Base-by-base conservation (phyloP, 108 stramenopile genomes). In the Chaetoceros muelleri region DNA sequence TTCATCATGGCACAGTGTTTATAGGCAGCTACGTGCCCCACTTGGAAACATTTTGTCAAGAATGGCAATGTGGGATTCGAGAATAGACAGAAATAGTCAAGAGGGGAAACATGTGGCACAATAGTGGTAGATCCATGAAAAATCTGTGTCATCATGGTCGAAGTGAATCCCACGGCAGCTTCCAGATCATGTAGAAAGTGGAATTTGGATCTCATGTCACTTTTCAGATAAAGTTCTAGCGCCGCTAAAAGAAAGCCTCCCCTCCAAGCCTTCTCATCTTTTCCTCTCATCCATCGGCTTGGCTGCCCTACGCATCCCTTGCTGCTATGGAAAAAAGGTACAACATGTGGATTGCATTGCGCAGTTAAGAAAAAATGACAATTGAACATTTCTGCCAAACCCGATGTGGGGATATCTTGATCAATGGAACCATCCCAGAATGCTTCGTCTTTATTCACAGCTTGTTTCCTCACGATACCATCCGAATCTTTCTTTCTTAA, bases 311-410 rank as follows among this genome's bases (percentile, higher is more conserved):
- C 88, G 22, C 75, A 82, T 48, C 90, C 93, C 68, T 87, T 87
- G 30, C 70, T 46, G 29, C 80, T 68, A 65, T 84, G 91, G 46
- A 96, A 77, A 64, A 95, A 82, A 2, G 90, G 86, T 1, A 84
- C 84, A 27, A 81, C 61, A 44, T 71, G 70, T 5, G 89, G 91
- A 53, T 95, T 93, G 10, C 73, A 83, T 67, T 99, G 98, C 0
- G 82, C 76, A 31, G 94, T 92, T 40, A 99, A 57, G 62, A 96
- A 96, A 61, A 96, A 97, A 25, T 94, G 92, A 61, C 95, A 94
- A 73, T 97, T 98, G 52, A 99, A 74, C 62, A 94, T 82, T 66
- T 95, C 94, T 24, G 81, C 72, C 30, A 96, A 72, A 18, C 90
- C 90, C 20, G 64, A 64, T n/a, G 80, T 79, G 13, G 95, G 97